Conservation (phyloP, 2,329 filamentous ascomycete species). For the Fusarium sp. region DNA sequence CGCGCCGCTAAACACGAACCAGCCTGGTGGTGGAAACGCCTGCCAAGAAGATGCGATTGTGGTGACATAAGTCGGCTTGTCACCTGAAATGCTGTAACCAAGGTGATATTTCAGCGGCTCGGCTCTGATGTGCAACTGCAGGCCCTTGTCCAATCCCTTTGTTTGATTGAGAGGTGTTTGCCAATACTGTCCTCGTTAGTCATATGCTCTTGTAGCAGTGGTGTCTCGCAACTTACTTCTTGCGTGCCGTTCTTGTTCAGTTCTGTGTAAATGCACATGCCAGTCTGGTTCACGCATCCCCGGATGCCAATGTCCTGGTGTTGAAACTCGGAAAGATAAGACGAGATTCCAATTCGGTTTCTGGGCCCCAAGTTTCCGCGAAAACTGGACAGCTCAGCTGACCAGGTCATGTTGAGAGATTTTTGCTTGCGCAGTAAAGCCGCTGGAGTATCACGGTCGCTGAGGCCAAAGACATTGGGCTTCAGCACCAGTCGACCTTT, state of each 20-base stretch:
- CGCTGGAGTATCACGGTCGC: not conserved
- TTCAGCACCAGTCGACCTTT: not conserved
- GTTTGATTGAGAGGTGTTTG: not conserved
- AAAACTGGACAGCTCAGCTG: not conserved
- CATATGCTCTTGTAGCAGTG: accelerated
- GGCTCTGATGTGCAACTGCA: not conserved
- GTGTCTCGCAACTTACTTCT: not conserved
- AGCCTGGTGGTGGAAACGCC: not conserved
- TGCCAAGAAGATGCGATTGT: not conserved
- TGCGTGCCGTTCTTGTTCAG: not conserved
- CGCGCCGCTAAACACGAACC: not conserved
- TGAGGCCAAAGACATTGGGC: not conserved
- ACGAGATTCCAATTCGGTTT: not conserved
- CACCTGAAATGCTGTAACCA: not conserved
- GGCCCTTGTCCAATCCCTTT: not conserved
- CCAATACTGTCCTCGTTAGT: not conserved
- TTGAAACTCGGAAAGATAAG: not conserved
- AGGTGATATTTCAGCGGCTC: not conserved
- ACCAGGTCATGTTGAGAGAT: not conserved
- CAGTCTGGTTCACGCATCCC: not conserved
- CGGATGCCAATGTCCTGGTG: not conserved
- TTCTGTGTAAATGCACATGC: not conserved
- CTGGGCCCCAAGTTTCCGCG: not conserved
- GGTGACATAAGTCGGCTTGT: not conserved
- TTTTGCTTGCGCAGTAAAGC: not conserved